A percentile compares a stretch with the other conserved stretches of the same genome.
phyloP scores from a whole-genome alignment of 2,329 filamentous ascomycete genomes.

The Botrytis byssoidea region DNA sequence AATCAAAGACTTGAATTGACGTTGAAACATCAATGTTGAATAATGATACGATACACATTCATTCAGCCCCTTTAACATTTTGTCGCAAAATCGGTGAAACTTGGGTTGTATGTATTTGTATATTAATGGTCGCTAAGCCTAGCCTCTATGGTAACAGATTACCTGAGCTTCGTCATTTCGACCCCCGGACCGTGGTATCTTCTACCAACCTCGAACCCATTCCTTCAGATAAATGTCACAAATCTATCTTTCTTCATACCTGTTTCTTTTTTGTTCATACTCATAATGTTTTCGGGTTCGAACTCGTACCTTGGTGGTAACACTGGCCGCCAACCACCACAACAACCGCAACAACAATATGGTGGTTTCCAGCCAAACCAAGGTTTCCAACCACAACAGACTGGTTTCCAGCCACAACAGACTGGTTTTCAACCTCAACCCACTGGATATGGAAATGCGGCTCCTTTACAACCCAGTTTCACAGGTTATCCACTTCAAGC shows the following conservation, averaged over 20 bases:
- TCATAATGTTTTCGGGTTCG: conserved; percentile 82
- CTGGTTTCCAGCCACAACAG: conserved; percentile 28
- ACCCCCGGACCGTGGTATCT: conserved; percentile 18
- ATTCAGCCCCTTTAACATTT: conserved; percentile 17
- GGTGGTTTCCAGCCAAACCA: conserved; percentile 20
- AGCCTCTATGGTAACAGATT: conserved; percentile 16
- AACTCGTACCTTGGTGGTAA: conserved; percentile 81
- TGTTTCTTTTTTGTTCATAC: conserved; percentile 25
- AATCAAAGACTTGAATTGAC: neutral
- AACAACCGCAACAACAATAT: conserved; percentile 39
- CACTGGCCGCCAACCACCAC: conserved; percentile 58
- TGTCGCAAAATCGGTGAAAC: conserved; percentile 15
- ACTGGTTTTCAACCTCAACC: conserved; percentile 29
- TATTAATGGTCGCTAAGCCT: conserved; percentile 23
- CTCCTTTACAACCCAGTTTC: conserved; percentile 38
- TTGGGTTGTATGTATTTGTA: neutral
- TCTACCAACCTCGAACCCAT: conserved; percentile 17
- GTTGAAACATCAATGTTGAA: neutral
- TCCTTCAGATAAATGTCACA: conserved; percentile 18
- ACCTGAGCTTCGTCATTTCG: conserved; percentile 27
- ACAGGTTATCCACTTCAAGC: conserved; percentile 38
- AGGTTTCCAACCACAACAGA: conserved; percentile 30
- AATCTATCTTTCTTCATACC: conserved; percentile 22
- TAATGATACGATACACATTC: neutral
- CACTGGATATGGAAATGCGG: conserved; percentile 36